Conservation (phyloP, 2,329 filamentous ascomycete genomes). For the Metarhizium humberi region DNA sequence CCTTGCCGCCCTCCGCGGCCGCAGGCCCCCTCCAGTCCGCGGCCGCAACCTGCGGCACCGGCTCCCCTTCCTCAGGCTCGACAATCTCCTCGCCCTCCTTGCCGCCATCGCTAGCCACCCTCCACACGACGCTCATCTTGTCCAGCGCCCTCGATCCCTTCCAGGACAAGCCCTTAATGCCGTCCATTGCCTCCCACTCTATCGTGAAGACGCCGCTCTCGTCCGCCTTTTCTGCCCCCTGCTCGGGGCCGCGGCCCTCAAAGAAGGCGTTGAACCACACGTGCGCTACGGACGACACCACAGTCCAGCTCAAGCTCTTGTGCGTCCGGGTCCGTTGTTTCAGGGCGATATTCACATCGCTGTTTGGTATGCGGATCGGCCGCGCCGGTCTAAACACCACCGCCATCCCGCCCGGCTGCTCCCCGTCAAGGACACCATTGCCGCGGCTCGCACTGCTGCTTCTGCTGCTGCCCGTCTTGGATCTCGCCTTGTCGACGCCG, state of each 20-base stretch:
- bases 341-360: slow-evolving; percentile 83
- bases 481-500: slow-evolving; percentile 13
- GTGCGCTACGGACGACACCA: slow-evolving; percentile 89
- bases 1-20: slow-evolving; percentile 28
- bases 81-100: slow-evolving; percentile 28
- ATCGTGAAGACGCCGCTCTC: slow-evolving; percentile 55
- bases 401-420: slow-evolving; percentile 54
- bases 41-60: slow-evolving; percentile 58
- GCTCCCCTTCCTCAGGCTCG: slow-evolving; percentile 57
- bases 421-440: slow-evolving; percentile 16
- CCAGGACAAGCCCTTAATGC: slow-evolving; percentile 78
- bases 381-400: slow-evolving; percentile 68
- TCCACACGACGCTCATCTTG: slow-evolving; percentile 78
- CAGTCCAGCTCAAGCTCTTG: slow-evolving; percentile 69
- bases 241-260: slow-evolving; percentile 69
- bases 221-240: slow-evolving; percentile 49
- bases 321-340: slow-evolving; percentile 75
- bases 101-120: slow-evolving; percentile 23
- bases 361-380: slow-evolving; percentile 64
- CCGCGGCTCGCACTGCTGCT: slow-evolving; percentile 7
- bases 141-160: slow-evolving; percentile 81
- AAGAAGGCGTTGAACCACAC: slow-evolving; percentile 97
- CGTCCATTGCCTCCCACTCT: slow-evolving; percentile 68
- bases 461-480: slow-evolving; percentile 8
- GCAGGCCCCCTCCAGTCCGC: slow-evolving; percentile 65